These are phyloP conservation scores for Pachyrhizus erosus DNA, from an alignment of 306 rosid genomes.

Conservation along the genomic window DNA sequence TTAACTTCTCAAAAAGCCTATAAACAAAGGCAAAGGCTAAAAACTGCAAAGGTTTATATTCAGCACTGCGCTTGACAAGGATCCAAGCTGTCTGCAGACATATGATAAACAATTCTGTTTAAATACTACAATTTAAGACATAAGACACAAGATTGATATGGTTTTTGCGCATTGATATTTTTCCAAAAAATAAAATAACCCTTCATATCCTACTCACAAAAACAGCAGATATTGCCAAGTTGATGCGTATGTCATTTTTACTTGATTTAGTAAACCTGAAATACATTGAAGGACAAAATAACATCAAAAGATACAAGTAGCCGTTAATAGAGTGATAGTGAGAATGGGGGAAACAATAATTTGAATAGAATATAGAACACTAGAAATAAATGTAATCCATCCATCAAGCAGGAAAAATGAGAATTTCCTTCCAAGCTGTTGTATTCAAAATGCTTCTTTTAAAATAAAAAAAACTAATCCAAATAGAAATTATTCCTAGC, in stretches of 20 bases:
- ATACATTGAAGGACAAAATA: conserved; percentile 48
- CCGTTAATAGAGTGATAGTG: conserved; percentile 9
- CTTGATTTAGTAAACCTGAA: conserved; percentile 88
- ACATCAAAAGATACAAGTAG: conserved; percentile 28
- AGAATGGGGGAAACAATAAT: not conserved
- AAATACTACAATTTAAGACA: conserved; percentile 24
- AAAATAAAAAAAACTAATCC: not conserved
- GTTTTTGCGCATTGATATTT: conserved; percentile 20
- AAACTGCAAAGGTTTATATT: conserved; percentile 93
- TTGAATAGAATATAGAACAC: conserved; percentile 28
- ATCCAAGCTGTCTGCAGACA: conserved; percentile 88
- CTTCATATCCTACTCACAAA: conserved; percentile 73
- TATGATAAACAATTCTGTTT: conserved; percentile 34
- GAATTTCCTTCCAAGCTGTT: conserved; percentile 12
- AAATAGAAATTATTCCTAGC: conserved; percentile 21
- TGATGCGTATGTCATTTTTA: conserved; percentile 75
- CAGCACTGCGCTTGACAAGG: conserved; percentile 71
- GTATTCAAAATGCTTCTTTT: not conserved
- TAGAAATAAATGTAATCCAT: conserved; percentile 23
- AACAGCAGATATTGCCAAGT: conserved; percentile 84
- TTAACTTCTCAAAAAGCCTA: conserved; percentile 95
- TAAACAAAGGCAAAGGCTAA: conserved; percentile 89
- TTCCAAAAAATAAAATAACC: conserved; percentile 11
- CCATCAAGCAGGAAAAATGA: conserved; percentile 19
- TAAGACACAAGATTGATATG: conserved; percentile 9